Conservation (phyloP, 1,284 basidiomycete species). For the Cutaneotrichosporon cutaneum region DNA sequence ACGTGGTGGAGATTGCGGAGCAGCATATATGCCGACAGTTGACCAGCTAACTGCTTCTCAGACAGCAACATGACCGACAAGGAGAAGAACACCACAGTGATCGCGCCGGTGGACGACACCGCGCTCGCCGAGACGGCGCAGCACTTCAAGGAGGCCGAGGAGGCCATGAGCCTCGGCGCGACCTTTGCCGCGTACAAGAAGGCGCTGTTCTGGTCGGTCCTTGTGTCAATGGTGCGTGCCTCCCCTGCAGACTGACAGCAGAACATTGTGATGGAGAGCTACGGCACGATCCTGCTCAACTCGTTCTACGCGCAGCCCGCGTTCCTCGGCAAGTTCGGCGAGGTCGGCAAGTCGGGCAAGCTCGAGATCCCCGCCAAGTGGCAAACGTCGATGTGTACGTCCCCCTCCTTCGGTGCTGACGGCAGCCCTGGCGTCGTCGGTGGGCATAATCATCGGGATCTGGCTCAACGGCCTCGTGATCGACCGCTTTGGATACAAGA, state of each 20-base stretch:
- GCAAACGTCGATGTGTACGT: constrained; percentile 48
- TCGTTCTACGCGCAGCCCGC: constrained; percentile 16
- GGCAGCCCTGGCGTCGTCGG: not conserved
- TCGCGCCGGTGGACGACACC: not conserved
- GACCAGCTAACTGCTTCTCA: not conserved
- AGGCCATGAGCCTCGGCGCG: not conserved
- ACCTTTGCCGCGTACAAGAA: not conserved
- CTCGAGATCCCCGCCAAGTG: constrained; percentile 50
- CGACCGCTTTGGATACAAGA: constrained; percentile 15
- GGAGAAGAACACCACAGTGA: not conserved
- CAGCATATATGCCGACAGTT: not conserved
- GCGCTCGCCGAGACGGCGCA: not conserved
- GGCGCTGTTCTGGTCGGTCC: constrained; percentile 3
- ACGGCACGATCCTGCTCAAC: constrained; percentile 3
- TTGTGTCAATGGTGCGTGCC: constrained; percentile 3
- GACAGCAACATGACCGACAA: not conserved
- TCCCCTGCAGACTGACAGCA: not conserved
- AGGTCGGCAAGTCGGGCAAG: not conserved
- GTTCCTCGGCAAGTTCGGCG: constrained; percentile 15
- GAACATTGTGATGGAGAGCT: constrained; percentile 16
- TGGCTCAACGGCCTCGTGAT: constrained; percentile 7
- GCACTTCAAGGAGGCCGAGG: constrained; percentile 1
- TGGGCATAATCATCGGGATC: constrained; percentile 10
- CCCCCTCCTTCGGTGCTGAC: not conserved
- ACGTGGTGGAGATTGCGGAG: too few species aligned